Conservation (phyloP, 2,329 filamentous ascomycete species). For the Hypoxylon sp. region DNA sequence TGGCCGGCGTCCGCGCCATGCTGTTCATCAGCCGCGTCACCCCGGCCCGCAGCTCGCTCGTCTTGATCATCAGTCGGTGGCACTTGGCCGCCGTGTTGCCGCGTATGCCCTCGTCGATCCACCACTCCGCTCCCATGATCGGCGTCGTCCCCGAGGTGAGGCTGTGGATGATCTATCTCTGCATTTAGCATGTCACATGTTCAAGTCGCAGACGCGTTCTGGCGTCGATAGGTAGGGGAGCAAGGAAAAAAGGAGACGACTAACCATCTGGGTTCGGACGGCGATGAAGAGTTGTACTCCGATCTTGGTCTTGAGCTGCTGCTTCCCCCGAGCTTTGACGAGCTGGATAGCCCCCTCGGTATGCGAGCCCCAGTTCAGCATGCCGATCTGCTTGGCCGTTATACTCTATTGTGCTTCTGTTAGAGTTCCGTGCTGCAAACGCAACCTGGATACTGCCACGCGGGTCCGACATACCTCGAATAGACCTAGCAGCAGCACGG, state of each 20-base stretch:
- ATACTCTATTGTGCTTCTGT: conserved; percentile 52
- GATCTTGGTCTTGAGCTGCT: conserved; percentile 60
- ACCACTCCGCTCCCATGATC: conserved; percentile 65
- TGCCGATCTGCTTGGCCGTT: conserved; percentile 60
- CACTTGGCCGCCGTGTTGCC: conserved; percentile 58
- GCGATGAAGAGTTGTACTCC: conserved; percentile 65
- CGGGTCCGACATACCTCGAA: conserved; percentile 58
- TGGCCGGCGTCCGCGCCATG: conserved; percentile 56
- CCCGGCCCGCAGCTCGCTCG: conserved; percentile 64
- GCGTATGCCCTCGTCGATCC: conserved; percentile 61
- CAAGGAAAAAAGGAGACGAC: conserved; percentile 18
- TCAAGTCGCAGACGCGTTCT: too few relatives aligned
- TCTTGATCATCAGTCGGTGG: conserved; percentile 61
- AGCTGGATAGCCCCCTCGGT: conserved; percentile 70
- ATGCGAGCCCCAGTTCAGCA: conserved; percentile 68
- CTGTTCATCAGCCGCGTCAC: conserved; percentile 59
- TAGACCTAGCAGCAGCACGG: conserved; percentile 66
- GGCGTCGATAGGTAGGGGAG: neutral
- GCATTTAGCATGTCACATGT: neutral
- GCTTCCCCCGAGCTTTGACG: conserved; percentile 63
- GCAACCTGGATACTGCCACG: neutral
- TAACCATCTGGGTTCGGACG: conserved; percentile 67
- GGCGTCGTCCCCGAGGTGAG: conserved; percentile 62
- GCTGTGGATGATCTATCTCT: conserved; percentile 61
- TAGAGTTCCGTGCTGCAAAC: neutral